Percentiles rank a stretch among this genome's conserved stretches.
Evolutionary conservation across 805 yeast species (phyloP).

Genomic region (Candida lessepsii): DNA sequence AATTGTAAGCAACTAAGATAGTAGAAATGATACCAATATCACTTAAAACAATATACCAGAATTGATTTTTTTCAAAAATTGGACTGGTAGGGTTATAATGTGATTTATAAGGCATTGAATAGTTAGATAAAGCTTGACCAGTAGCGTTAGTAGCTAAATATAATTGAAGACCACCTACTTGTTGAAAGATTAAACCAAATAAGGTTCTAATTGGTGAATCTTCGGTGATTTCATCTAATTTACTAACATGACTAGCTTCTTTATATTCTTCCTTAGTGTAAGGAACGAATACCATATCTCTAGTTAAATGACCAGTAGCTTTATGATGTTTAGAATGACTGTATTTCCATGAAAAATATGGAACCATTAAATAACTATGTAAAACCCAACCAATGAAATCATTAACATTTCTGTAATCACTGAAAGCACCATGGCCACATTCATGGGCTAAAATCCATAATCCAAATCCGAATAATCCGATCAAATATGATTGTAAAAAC

Average conservation of each 20-base stretch:
- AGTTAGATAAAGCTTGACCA: slow-evolving; percentile 48
- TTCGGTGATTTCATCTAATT: slow-evolving; percentile 47
- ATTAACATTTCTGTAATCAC: slow-evolving; percentile 51
- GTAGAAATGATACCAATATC: slow-evolving; percentile 54
- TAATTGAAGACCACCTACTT: slow-evolving; percentile 53
- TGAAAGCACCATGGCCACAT: slow-evolving; percentile 64
- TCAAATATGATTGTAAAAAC: slow-evolving; percentile 51
- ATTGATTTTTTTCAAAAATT: slow-evolving; percentile 52
- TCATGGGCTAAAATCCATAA: slow-evolving; percentile 64
- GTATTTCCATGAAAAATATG: slow-evolving; percentile 63
- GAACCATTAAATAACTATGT: slow-evolving; percentile 57
- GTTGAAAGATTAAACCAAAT: slow-evolving; percentile 47
- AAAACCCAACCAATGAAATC: slow-evolving; percentile 61
- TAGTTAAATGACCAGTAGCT: slow-evolving; percentile 58
- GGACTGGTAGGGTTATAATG: slow-evolving; percentile 58
- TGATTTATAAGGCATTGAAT: slow-evolving; percentile 42
- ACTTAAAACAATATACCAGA: slow-evolving; percentile 53
- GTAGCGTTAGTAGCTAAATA: slow-evolving; percentile 54
- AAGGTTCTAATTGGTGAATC: slow-evolving; percentile 55
- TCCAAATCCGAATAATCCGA: slow-evolving; percentile 57
- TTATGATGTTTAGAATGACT: slow-evolving; percentile 62
- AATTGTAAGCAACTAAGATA: slow-evolving; percentile 46
- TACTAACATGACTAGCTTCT: slow-evolving; percentile 29
- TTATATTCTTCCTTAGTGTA: slow-evolving; percentile 47
- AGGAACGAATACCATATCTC: slow-evolving; percentile 63